These are phyloP conservation scores for Phylloboletellus chloephorus DNA, from an alignment of 1,284 basidiomycete genomes.

Conservation along the genomic window DNA sequence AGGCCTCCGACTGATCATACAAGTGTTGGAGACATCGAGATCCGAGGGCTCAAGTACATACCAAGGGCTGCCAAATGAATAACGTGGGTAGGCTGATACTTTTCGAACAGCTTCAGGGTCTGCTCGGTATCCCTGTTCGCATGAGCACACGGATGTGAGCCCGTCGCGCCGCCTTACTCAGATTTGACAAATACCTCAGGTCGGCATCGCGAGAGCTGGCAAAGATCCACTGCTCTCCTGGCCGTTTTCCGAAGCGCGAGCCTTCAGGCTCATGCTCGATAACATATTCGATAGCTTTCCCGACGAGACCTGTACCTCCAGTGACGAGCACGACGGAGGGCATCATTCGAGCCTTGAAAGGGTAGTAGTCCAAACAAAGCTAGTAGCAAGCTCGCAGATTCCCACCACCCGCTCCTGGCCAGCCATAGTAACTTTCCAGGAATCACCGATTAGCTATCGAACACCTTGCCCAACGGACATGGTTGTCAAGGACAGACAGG, in stretches of 20 bases:
- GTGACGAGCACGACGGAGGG: conserved; percentile 68
- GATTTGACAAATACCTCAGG: conserved; percentile 47
- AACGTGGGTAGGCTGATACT: conserved; percentile 86
- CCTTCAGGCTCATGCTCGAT: conserved; percentile 73
- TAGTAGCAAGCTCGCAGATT: conserved; percentile 4
- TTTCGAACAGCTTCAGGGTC: conserved; percentile 70
- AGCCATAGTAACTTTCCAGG: conserved; percentile 10
- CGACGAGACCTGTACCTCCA: conserved; percentile 83
- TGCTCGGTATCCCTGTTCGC: conserved; percentile 53
- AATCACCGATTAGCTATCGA: not conserved
- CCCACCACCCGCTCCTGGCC: conserved; percentile 14
- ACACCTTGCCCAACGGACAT: conserved; percentile 2
- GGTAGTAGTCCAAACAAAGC: not conserved
- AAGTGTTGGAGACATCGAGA: conserved; percentile 8
- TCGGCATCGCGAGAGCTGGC: conserved; percentile 71
- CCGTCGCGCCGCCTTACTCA: not conserved
- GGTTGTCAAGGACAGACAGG: conserved; percentile 37
- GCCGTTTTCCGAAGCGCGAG: conserved; percentile 68
- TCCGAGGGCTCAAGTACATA: conserved; percentile 32
- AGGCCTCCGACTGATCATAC: conserved; percentile 71
- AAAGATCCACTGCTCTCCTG: conserved; percentile 83
- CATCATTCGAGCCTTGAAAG: conserved; percentile 26
- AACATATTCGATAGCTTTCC: conserved; percentile 72
- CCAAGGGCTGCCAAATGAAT: conserved; percentile 86
- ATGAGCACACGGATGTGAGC: conserved; percentile 4